Evolutionary conservation across 2,329 filamentous ascomycete species (phyloP), one percentile per base, ranked within the genome.

Genomic region (Aspergillus thermomutatus): DNA sequence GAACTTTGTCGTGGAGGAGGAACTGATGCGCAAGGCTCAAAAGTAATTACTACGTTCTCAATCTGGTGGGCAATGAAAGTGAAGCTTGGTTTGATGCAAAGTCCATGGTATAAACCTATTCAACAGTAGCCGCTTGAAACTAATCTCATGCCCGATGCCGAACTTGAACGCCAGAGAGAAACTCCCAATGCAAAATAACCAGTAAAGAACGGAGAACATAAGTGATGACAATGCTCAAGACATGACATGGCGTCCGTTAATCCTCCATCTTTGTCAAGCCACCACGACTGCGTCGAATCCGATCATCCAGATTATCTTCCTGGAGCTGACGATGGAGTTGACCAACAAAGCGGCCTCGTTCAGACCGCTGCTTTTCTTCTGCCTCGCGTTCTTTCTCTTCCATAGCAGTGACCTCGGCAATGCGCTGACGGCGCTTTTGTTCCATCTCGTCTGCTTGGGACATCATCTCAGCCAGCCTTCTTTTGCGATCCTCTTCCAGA

Each of bases 391-490:
- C 83, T 19, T 77, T 78, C 50, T 83, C 81, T 64, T 95, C 91
- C 58, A 80, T 80, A 60, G 85, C 83, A 25, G 84, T 86, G 19
- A 92, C 76, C 1, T 85, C 84, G 0, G 84, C 83, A 9, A 95
- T 77, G 25, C 91, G 83, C 57, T 83, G 81, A 61, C 84, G 83
- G 31, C 91, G 86, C 63, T 89, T 86, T n/a, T 79, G 69, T 64
- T 93, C 89, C 49, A 95, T 78, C 10, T 88, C 84, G 1, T 80
- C 81, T 4, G 89, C 89, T 27, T 86, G 87, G 19, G 82, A 82
- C 70, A 90, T 87, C 89, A 92, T 91, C 8, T 85, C 87, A 17
- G 86, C 88, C 19, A 91, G 75, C 69, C 86, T 90, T 25, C 67
- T 66, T 37, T 62, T 61, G 25, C 69, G 69, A 46, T 74, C 71